A percentile compares a stretch with the other conserved stretches of the same genome.
phyloP scores from a whole-genome alignment of 495 filamentous ascomycete species.

The Immersiella caudata region DNA sequence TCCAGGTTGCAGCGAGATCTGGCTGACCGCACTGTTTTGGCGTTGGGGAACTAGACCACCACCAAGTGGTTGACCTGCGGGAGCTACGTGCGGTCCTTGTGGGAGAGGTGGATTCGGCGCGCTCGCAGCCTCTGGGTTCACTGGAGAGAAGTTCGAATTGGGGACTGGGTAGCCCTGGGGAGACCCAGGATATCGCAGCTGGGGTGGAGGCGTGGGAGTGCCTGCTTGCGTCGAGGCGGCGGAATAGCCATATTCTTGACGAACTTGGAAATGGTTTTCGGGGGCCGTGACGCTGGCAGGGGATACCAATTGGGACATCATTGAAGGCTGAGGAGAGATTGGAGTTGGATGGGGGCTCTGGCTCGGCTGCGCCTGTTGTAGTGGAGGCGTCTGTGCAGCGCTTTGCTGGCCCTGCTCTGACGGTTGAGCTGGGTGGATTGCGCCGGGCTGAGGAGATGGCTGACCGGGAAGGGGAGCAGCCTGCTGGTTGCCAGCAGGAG shows the following conservation, averaged over 20 bases:
- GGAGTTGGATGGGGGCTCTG: constrained; percentile 6
- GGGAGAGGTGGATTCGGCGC: constrained; percentile 22
- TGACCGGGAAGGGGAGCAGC: background rate
- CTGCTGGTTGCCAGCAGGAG: background rate
- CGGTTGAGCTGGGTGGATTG: background rate
- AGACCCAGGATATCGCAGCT: constrained; percentile 17
- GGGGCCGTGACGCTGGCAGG: constrained; percentile 18
- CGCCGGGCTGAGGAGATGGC: background rate
- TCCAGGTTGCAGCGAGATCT: constrained; percentile 32
- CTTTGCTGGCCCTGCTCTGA: background rate
- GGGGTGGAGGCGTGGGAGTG: constrained; percentile 21
- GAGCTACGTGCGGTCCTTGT: background rate
- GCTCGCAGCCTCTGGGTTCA: constrained; percentile 23
- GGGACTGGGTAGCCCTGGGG: constrained; percentile 26
- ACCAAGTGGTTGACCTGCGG: background rate
- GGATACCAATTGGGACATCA: constrained; percentile 6
- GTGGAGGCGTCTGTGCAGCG: background rate
- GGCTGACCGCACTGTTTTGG: constrained; percentile 33
- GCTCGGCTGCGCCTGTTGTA: background rate
- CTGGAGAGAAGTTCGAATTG: constrained; percentile 25
- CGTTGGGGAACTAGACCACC: constrained; percentile 25
- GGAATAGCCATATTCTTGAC: constrained; percentile 15
- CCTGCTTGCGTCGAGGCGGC: constrained; percentile 11
- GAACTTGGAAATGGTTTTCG: constrained; percentile 20
- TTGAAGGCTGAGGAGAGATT: constrained; percentile 8